Conservation (phyloP, 2,329 filamentous ascomycete genomes). For the Aureobasidium sp. region DNA sequence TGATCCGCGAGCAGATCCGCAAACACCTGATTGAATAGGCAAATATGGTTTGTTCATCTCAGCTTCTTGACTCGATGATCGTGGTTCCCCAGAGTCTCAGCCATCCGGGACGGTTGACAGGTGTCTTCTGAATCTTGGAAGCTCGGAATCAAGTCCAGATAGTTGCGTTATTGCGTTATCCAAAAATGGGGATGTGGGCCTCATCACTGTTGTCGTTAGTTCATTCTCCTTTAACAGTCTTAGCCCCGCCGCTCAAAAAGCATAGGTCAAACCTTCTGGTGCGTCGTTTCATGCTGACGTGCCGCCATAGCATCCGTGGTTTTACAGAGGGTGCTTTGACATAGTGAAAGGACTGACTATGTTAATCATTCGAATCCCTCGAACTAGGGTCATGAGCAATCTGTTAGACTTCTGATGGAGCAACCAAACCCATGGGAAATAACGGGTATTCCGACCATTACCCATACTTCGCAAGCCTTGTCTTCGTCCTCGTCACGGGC, state of each 20-base stretch:
- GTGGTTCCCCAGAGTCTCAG: not conserved
- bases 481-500: conserved; percentile 14
- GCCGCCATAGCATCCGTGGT: not conserved
- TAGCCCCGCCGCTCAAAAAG: not conserved
- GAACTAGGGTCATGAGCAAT: not conserved
- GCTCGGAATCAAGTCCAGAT: not conserved
- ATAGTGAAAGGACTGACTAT: not conserved
- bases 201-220: not conserved
- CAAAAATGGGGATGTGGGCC: not conserved
- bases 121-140: not conserved
- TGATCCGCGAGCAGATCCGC: not conserved
- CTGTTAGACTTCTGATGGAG: not conserved
- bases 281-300: conserved; percentile 5
- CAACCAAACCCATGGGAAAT: not conserved
- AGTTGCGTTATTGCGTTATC: not conserved
- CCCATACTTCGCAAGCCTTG: not conserved
- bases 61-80: not conserved
- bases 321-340: not conserved
- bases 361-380: not conserved
- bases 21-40: not conserved
- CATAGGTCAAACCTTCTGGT: conserved; percentile 1
- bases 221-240: not conserved
- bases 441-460: not conserved
- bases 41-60: not conserved
- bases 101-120: not conserved